Base-by-base conservation (phyloP, 2,329 filamentous ascomycete genomes). In the Penicillium digitatum region DNA sequence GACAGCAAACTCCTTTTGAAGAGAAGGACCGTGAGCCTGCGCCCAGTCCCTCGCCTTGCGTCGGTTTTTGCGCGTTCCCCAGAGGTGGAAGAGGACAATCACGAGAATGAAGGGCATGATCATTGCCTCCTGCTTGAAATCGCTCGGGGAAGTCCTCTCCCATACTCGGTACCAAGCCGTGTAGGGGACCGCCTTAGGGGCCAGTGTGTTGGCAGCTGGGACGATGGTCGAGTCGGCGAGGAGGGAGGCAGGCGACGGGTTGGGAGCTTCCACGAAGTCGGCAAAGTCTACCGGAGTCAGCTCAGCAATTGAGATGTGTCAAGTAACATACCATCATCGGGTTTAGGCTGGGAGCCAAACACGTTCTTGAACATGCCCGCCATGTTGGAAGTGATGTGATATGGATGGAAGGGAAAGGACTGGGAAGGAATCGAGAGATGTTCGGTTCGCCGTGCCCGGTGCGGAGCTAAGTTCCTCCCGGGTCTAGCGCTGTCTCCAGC, bases 111-210 rank as follows among this genome's bases (percentile, higher is more conserved):
- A 80, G 32, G 83, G 82, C 57, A 96, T 77, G 66, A 99, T 88
- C 72, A 91, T 78, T 56, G 89, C 87, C 78, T 99, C 94, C 67
- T 87, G 82, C 76, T 86, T 86, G 81, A 99, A 99, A 73, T 99
- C 94, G 68, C 81, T 82, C 57, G 87, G 78, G 26, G 86, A 86
- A 68, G 92, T 86, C 69, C 94, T 90, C 82, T 97, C 92, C 82
- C 95, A 94, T 58, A 97, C 80, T 54, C 91, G 90, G 78, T 97
- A 99, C 94, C 94, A 99, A 79, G 90, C 90, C 48, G 91, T 96
- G 74, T 88, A 96, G 14, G 89, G 88, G 26, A 80, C 77, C 40
- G 72, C 74, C 42, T 80, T 79, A 42, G 77, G 78, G 57, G 81
- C 79, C 46, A 75, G 73, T 39, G 75, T 68, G 53, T 73, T 74